Conservation (phyloP, 768 basidiomycete species). For the Tulasnella sp. region DNA sequence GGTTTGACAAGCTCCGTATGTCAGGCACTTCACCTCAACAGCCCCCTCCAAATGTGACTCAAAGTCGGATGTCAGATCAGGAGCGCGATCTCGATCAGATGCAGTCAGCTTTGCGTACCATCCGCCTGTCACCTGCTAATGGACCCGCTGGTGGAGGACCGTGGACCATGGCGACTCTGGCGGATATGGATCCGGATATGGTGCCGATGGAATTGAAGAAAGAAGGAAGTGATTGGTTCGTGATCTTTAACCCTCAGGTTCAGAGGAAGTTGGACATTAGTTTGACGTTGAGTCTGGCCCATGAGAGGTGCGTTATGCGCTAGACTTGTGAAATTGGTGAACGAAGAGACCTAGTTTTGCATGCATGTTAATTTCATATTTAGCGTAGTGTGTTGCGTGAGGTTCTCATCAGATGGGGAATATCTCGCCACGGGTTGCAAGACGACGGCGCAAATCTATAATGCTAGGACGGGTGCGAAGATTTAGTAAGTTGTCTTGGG, state of each 20-base stretch:
- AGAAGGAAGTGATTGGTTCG: slow-evolving; percentile 37
- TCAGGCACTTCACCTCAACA: no score
- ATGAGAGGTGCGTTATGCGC: slow-evolving; percentile 30
- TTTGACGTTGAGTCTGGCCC: slow-evolving; percentile 35
- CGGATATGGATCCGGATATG: slow-evolving; percentile 18
- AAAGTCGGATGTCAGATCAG: no score
- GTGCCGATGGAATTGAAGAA: slow-evolving; percentile 24
- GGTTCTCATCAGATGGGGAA: slow-evolving; percentile 90
- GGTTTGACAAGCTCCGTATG: no score
- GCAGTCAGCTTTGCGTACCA: no score
- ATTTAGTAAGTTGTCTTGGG: slow-evolving; percentile 50
- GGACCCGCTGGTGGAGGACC: neutral
- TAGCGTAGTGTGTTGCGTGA: slow-evolving; percentile 81
- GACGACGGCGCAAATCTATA: slow-evolving; percentile 91
- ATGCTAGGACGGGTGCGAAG: slow-evolving; percentile 76
- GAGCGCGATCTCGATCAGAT: no score
- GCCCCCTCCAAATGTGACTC: no score
- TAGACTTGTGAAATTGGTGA: neutral
- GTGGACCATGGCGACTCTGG: slow-evolving; percentile 12
- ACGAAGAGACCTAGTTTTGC: neutral
- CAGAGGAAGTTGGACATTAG: slow-evolving; percentile 34
- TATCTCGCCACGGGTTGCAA: slow-evolving; percentile 94
- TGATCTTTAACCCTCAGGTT: slow-evolving; percentile 34
- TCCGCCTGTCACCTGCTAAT: no score
- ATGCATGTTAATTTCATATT: neutral